Evolutionary conservation across 2,329 filamentous ascomycete species (phyloP).

Genomic region (Ophiocordyceps sinensis): DNA sequence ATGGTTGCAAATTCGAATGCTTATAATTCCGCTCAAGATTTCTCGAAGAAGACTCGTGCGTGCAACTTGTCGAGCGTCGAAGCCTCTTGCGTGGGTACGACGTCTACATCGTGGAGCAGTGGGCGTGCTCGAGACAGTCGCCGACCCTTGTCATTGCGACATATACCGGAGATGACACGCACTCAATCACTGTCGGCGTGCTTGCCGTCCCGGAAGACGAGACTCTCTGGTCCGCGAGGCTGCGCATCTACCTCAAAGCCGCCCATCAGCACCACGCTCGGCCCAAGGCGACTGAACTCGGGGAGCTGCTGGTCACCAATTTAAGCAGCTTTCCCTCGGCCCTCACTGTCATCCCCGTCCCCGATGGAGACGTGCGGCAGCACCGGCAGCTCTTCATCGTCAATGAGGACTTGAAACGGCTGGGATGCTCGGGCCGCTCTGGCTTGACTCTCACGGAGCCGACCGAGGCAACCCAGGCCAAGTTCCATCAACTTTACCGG

Average conservation of each 20-base stretch:
- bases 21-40: conserved; percentile 33
- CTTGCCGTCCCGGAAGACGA: conserved; percentile 73
- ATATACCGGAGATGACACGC: conserved; percentile 74
- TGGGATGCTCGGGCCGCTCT: conserved; percentile 82
- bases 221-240: conserved; percentile 59
- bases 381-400: conserved; percentile 79
- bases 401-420: conserved; percentile 82
- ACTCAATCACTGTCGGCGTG: conserved; percentile 66
- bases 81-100: conserved; percentile 70
- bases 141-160: conserved; percentile 87
- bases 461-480: conserved; percentile 68
- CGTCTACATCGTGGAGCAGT: conserved; percentile 90
- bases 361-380: conserved; percentile 68
- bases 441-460: conserved; percentile 70
- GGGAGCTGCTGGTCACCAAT: conserved; percentile 87
- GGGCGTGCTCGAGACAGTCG: conserved; percentile 82
- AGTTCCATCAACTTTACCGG: conserved; percentile 83
- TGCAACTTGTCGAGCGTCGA: conserved; percentile 59
- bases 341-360: conserved; percentile 80
- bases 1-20: neutral
- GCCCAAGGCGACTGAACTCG: conserved; percentile 66
- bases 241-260: conserved; percentile 75
- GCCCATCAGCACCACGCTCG: conserved; percentile 76
- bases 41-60: conserved; percentile 71
- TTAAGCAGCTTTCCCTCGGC: conserved; percentile 83